phyloP scores from a whole-genome alignment of 495 filamentous ascomycete genomes.

The Clohesyomyces aquaticus region DNA sequence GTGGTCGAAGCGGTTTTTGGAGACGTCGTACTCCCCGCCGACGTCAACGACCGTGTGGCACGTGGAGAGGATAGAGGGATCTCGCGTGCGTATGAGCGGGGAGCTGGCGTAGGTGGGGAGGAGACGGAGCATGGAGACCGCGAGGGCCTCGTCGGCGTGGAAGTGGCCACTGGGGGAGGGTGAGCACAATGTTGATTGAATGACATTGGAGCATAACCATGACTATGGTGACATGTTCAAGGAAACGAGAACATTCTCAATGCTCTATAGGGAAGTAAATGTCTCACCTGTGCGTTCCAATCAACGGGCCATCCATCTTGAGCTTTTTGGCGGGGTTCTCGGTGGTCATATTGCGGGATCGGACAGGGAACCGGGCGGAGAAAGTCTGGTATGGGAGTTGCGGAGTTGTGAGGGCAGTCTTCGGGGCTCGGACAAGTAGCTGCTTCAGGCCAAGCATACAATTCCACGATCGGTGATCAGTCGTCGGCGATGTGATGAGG shows the following conservation, averaged over 20 bases:
- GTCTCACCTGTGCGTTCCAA: conserved; percentile 86
- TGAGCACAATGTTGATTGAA: too few relatives aligned
- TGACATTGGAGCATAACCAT: too few relatives aligned
- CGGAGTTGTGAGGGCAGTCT: background rate
- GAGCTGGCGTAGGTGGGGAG: conserved; percentile 78
- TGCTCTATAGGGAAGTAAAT: too few relatives aligned
- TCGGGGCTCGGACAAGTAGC: conserved; percentile 7
- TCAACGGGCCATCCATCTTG: conserved; percentile 53
- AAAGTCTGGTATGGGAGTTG: background rate
- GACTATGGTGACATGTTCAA: too few relatives aligned
- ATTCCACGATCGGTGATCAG: background rate
- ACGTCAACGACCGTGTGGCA: conserved; percentile 98
- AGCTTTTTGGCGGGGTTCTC: conserved; percentile 45
- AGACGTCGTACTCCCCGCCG: conserved; percentile 82
- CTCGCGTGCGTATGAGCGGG: conserved; percentile 82
- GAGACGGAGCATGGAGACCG: conserved; percentile 90
- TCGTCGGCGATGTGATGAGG: background rate
- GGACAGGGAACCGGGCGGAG: conserved; percentile 5
- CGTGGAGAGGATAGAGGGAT: conserved; percentile 72
- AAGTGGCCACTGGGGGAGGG: conserved; percentile 95
- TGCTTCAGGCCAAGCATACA: conserved; percentile 34
- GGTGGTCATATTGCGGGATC: conserved; percentile 21
- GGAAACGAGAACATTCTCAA: too few relatives aligned
- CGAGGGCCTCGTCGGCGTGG: conserved; percentile 98
- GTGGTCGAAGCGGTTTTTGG: conserved; percentile 84